Conservation (phyloP, 2,329 filamentous ascomycete species). For the Exserohilum rostratum region DNA sequence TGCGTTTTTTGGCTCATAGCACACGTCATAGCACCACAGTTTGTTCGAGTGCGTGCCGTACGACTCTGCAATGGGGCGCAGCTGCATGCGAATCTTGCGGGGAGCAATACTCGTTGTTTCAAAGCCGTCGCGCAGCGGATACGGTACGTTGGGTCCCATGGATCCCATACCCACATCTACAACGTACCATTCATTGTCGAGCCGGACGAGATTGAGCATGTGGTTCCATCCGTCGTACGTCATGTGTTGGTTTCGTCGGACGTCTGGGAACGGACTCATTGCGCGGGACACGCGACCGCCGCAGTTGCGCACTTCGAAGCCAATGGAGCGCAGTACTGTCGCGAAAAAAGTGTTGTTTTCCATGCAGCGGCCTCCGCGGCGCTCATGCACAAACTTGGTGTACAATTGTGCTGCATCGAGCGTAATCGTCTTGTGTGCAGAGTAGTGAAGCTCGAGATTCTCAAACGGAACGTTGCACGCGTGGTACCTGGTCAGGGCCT, state of each 20-base stretch:
- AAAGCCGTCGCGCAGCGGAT: conserved; percentile 14
- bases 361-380: conserved; percentile 63
- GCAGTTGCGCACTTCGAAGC: conserved; percentile 47
- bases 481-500: background rate
- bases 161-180: conserved; percentile 48
- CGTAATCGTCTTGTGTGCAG: conserved; percentile 43
- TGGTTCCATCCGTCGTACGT: conserved; percentile 41
- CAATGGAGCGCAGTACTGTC: conserved; percentile 56
- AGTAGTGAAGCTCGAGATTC: conserved; percentile 45
- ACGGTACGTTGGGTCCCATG: conserved; percentile 19
- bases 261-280: conserved; percentile 18
- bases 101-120: conserved; percentile 20
- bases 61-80: conserved; percentile 17
- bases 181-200: conserved; percentile 25
- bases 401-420: conserved; percentile 55
- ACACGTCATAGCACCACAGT: conserved; percentile 21
- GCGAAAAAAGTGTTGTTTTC: conserved; percentile 61
- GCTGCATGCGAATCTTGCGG: conserved; percentile 10
- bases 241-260: conserved; percentile 10
- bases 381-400: conserved; percentile 53
- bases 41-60: conserved; percentile 13
- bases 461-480: conserved; percentile 5
- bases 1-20: background rate
- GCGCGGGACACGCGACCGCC: conserved; percentile 21
- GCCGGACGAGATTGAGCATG: conserved; percentile 49